Conservation (phyloP, 2,329 filamentous ascomycete species). For the Rhytidhysteron rufulum region DNA sequence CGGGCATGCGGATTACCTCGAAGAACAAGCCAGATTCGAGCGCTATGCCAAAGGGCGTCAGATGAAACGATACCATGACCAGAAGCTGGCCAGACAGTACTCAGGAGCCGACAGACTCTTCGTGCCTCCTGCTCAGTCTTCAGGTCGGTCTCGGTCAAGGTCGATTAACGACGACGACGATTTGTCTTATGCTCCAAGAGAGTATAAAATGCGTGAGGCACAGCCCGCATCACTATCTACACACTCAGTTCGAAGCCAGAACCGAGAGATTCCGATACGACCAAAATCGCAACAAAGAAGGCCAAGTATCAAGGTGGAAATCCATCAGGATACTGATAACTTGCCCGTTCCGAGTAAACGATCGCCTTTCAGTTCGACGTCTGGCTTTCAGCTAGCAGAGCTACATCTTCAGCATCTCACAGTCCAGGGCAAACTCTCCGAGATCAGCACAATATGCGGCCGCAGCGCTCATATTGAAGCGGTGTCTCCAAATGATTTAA, state of each 20-base stretch:
- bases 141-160: conserved; percentile 8
- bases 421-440: conserved; percentile 14
- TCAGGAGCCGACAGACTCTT: conserved; percentile 14
- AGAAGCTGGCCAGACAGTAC: conserved; percentile 5
- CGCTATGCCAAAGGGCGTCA: conserved; percentile 15
- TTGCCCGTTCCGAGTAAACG: background rate
- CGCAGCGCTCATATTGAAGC: conserved; percentile 18
- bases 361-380: conserved; percentile 10
- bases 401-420: conserved; percentile 16
- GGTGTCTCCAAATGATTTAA: conserved; percentile 18
- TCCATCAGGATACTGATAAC: conserved; percentile 16
- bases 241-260: conserved; percentile 6
- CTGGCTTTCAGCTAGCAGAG: conserved; percentile 13
- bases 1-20: conserved; percentile 20
- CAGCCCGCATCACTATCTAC: conserved; percentile 7
- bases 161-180: conserved; percentile 8
- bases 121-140: conserved; percentile 15
- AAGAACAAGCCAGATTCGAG: conserved; percentile 16
- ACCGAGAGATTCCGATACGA: conserved; percentile 6
- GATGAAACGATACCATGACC: conserved; percentile 20
- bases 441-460: conserved; percentile 13
- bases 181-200: conserved; percentile 4
- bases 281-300: conserved; percentile 7
- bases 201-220: conserved; percentile 16
- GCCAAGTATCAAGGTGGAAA: conserved; percentile 19